phyloP scores from a whole-genome alignment of 2,329 filamentous ascomycete genomes.

The Grosmannia clavigera region DNA sequence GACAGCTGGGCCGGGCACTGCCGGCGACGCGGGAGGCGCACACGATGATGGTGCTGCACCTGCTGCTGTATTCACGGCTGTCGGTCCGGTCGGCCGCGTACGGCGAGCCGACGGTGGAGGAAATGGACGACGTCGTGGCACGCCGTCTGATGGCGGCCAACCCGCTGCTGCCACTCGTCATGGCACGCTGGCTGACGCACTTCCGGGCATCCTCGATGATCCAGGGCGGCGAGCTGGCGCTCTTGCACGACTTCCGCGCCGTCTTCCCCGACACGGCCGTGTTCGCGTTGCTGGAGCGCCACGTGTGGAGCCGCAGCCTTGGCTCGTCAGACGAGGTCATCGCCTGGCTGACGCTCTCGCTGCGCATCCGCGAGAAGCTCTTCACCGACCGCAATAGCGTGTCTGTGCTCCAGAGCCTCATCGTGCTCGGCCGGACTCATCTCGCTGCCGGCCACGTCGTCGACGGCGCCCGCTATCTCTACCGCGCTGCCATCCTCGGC shows the following conservation, averaged over 20 bases:
- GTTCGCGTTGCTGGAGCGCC: conserved; percentile 23
- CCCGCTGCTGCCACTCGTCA: conserved; percentile 21
- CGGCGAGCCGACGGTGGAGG: conserved; percentile 19
- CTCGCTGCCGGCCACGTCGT: conserved; percentile 13
- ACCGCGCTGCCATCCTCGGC: conserved; percentile 21
- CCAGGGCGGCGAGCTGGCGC: conserved; percentile 15
- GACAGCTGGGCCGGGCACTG: conserved; percentile 22
- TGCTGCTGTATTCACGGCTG: conserved; percentile 23
- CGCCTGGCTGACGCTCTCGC: conserved; percentile 20
- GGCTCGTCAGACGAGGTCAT: conserved; percentile 14
- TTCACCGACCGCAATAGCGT: conserved; percentile 22
- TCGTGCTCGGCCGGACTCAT: conserved; percentile 23
- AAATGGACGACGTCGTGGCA: conserved; percentile 15
- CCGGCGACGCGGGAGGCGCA: conserved; percentile 22
- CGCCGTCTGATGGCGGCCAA: conserved; percentile 17
- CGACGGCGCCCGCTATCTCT: conserved; percentile 22
- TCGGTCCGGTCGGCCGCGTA: conserved; percentile 12
- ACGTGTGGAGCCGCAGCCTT: conserved; percentile 15
- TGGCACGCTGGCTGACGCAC: conserved; percentile 24
- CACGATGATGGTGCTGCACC: conserved; percentile 19
- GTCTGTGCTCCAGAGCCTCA: conserved; percentile 23
- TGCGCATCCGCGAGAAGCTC: conserved; percentile 22
- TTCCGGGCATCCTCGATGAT: conserved; percentile 22
- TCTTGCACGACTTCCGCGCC: conserved; percentile 22
- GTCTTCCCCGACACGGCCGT: conserved; percentile 24